A percentile compares a stretch with the other conserved stretches of the same genome.
Evolutionary conservation across 2,329 filamentous ascomycete species (phyloP).

Genomic region (Alternaria sp.): DNA sequence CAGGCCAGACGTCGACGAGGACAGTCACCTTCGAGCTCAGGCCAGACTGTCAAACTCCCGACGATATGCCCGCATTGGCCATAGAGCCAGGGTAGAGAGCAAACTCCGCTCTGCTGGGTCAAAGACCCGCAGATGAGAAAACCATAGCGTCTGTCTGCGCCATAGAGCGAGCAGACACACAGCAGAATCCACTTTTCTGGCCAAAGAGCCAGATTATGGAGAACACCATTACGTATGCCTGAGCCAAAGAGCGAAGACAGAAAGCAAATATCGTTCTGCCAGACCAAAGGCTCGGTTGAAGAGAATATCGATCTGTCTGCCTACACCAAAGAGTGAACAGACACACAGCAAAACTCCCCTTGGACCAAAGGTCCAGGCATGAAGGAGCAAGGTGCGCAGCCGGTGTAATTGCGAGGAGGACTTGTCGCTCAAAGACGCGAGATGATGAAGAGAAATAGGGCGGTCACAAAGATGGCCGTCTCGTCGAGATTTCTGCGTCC

Average conservation of each 20-base stretch:
- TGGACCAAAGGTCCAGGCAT: not conserved
- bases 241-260: not conserved
- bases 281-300: no score
- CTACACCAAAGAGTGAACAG: not conserved
- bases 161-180: not conserved
- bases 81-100: not conserved
- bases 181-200: not conserved
- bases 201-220: no score
- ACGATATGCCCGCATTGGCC: not conserved
- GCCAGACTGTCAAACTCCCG: not conserved
- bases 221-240: no score
- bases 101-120: not conserved
- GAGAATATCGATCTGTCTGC: not conserved
- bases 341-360: not conserved
- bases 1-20: not conserved
- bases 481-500: not conserved
- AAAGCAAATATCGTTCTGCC: not conserved
- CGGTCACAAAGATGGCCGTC: not conserved
- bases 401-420: not conserved
- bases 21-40: not conserved
- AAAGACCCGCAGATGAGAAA: not conserved
- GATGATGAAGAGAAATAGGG: not conserved
- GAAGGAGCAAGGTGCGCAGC: not conserved
- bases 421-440: not conserved
- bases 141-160: no score